Conservation (phyloP, 2,329 filamentous ascomycete genomes). For the Ophiocordyceps polyrhachis-furcata region DNA sequence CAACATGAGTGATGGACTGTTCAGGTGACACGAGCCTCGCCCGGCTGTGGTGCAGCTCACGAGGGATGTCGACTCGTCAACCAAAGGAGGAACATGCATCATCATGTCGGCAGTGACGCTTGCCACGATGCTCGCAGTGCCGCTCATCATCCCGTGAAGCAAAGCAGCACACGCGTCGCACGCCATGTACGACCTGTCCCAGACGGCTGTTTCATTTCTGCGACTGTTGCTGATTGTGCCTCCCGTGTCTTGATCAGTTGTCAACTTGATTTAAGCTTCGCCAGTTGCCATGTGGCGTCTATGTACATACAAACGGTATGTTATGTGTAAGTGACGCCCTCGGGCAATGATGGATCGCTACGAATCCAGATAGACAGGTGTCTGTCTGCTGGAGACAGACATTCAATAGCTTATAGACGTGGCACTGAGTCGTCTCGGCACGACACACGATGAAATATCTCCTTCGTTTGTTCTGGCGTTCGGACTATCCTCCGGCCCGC, state of each 20-base stretch:
- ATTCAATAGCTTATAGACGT: too few species aligned
- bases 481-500: background rate
- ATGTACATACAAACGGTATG: too few species aligned
- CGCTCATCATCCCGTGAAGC: background rate
- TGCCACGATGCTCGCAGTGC: background rate
- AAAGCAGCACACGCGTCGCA: background rate
- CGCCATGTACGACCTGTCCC: background rate
- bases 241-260: background rate
- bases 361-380: too few species aligned
- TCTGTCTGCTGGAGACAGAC: too few species aligned
- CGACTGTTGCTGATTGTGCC: background rate
- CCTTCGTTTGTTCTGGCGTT: too few species aligned
- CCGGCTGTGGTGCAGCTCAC: background rate
- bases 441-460: too few species aligned
- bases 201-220: background rate
- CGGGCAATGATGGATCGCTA: too few species aligned
- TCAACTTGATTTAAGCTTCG: constrained; percentile 1
- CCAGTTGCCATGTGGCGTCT: background rate
- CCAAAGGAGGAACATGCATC: background rate
- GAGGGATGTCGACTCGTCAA: background rate
- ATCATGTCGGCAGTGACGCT: background rate
- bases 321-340: too few species aligned
- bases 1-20: background rate
- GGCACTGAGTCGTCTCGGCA: too few species aligned
- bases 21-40: background rate